Evolutionary conservation across 2,329 filamentous ascomycete species (phyloP), one percentile per base, ranked within the genome.

Genomic region (Chalara sp.): DNA sequence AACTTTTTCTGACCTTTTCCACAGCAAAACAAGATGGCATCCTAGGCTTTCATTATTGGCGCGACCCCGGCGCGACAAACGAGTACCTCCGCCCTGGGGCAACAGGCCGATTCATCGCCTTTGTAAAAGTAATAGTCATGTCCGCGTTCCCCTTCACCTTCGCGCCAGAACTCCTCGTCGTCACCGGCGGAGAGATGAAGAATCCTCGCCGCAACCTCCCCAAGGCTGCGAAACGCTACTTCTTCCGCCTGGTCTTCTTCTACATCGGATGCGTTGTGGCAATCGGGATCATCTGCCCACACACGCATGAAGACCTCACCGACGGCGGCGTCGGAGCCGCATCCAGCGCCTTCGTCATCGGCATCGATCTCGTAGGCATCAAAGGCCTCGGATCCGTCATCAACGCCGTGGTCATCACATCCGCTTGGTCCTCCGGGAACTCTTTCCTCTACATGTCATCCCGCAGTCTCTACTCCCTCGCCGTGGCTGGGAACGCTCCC

Each of bases 171-270:
- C 63, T 81, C 33, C 69, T 81, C 45, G 71, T 80, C 37, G 76
- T 78, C 31, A 74, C 75, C 4, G 78, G 73, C 21, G 79, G 79
- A 8, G 81, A 83, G 58, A 81, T 80, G 71, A 68, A 76, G 55
- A 74, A 68, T 8, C 80, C 76, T 1, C 72, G 79, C n/a, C 70
- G 73, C 41, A 82, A 81, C 55, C 69, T 85, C 6, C 80, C 80
- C 12, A 76, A 70, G 13, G 81, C 80, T 1, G 77, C 76, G 0
- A 72, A 76, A n/a, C 72, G 76, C 6, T 81, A 78, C 63, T 80
- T 83, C 65, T 81, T 75, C 62, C 80, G 81, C 10, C 69, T 84
- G n/a, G 67, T 82, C 11, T 71, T 82, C 63, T 82, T 84, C 69
- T 83, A 83, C 61, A 70, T 83, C 48, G 65, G 76, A 5, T 73